Percentiles rank a stretch among this genome's conserved stretches.
Conservation (phyloP, 2,329 filamentous ascomycete genomes). For the Aspergillus calidoustus region DNA sequence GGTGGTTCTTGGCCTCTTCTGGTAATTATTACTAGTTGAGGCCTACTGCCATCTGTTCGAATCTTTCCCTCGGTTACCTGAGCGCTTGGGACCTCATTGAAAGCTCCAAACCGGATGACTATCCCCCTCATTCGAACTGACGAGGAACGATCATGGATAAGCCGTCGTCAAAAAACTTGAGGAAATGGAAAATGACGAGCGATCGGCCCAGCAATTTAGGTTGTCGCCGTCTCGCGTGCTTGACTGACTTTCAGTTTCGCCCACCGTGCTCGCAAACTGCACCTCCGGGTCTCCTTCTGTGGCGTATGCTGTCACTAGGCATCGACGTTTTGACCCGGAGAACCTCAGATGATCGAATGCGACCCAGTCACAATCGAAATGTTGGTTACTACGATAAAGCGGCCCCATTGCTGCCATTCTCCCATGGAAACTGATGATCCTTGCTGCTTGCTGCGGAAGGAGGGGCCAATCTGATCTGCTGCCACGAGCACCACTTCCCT, state of each 20-base stretch:
- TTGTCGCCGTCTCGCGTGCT: conserved; percentile 25
- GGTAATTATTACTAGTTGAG: not conserved
- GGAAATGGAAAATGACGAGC: conserved; percentile 5
- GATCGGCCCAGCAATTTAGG: conserved; percentile 11
- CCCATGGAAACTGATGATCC: conserved; percentile 27
- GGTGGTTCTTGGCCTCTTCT: not conserved
- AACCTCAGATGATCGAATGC: conserved; percentile 1
- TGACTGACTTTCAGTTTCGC: not conserved
- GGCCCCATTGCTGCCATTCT: conserved; percentile 21
- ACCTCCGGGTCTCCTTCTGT: not conserved
- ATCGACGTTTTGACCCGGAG: conserved; percentile 1
- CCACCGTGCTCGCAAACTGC: not conserved
- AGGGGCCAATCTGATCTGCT: conserved; percentile 15
- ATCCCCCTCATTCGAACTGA: conserved; percentile 6
- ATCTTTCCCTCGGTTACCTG: not conserved
- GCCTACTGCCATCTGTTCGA: not conserved
- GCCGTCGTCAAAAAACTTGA: not conserved
- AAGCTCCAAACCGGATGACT: not conserved
- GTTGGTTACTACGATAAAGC: conserved; percentile 17
- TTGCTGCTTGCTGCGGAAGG: conserved; percentile 21
- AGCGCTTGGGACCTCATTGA: not conserved
- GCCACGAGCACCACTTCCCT: conserved; percentile 17
- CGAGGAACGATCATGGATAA: not conserved
- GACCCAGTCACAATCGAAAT: conserved; percentile 14
- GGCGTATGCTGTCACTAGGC: not conserved